Conservation (phyloP, 139 green algal species). For the Chlorella sp. region DNA sequence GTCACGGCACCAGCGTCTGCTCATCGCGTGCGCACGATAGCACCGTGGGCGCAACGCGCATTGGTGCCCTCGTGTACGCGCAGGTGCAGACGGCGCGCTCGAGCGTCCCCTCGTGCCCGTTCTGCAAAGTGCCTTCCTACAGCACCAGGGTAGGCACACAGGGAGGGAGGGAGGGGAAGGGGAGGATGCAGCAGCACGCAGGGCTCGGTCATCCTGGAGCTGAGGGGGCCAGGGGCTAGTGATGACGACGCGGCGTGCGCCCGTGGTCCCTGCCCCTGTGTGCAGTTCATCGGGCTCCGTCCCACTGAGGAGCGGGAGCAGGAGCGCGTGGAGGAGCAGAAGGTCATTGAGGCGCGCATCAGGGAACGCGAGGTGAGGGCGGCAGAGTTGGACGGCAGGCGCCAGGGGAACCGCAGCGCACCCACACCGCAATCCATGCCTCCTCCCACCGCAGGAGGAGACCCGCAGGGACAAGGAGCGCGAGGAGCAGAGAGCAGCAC, state of each 20-base stretch:
- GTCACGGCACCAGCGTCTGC: no score
- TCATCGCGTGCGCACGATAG: no score
- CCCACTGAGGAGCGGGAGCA: slow-evolving; percentile 18
- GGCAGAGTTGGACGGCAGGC: not conserved
- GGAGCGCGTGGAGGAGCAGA: slow-evolving; percentile 36
- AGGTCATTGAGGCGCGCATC: slow-evolving; percentile 35
- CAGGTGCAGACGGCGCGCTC: slow-evolving; percentile 26
- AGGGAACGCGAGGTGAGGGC: slow-evolving; percentile 28
- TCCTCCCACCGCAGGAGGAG: no score
- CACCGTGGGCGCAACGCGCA: no score
- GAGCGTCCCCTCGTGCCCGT: slow-evolving; percentile 19
- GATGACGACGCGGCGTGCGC: no score
- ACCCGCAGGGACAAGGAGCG: not conserved
- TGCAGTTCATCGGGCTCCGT: slow-evolving; percentile 23
- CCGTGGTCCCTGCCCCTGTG: not conserved
- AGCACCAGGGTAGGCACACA: slow-evolving; percentile 20
- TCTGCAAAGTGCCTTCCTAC: slow-evolving; percentile 32
- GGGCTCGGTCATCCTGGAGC: no score
- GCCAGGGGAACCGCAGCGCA: not conserved
- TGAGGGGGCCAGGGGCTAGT: no score
- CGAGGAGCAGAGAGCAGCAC: not conserved
- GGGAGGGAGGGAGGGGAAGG: not conserved
- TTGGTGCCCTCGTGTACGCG: no score
- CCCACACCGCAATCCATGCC: no score
- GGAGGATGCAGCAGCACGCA: no score